A percentile compares a stretch with the other conserved stretches of the same genome.
phyloP scores from a whole-genome alignment of 495 filamentous ascomycete species.

The Schizothecium vesticola region DNA sequence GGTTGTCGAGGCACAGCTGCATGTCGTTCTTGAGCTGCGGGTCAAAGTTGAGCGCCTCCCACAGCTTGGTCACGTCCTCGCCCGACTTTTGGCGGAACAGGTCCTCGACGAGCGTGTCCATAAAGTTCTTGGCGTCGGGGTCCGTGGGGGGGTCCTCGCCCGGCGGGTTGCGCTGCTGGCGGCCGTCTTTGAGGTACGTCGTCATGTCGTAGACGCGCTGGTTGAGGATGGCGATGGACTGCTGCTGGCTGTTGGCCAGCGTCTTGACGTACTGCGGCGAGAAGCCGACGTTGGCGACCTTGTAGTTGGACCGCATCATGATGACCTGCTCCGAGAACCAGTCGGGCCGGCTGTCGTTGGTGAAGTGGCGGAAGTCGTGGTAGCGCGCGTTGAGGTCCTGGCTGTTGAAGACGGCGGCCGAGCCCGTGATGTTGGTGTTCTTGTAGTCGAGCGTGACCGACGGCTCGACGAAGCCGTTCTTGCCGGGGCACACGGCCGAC shows the following conservation, averaged over 20 bases:
- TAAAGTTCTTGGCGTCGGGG: conserved; percentile 66
- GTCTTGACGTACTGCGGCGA: conserved; percentile 68
- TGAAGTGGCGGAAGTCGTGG: conserved; percentile 88
- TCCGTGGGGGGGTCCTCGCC: conserved; percentile 45
- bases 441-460: conserved; percentile 77
- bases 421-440: conserved; percentile 66
- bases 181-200: conserved; percentile 73
- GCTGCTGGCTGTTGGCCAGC: conserved; percentile 53
- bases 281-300: conserved; percentile 85
- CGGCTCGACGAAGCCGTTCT: conserved; percentile 53
- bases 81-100: conserved; percentile 76
- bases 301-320: conserved; percentile 68
- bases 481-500: conserved; percentile 81
- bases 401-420: conserved; percentile 55
- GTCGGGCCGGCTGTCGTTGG: conserved; percentile 73
- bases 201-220: conserved; percentile 87
- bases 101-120: conserved; percentile 66
- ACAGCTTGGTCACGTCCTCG: conserved; percentile 76
- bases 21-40: conserved; percentile 53
- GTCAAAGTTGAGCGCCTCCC: conserved; percentile 61
- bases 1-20: conserved; percentile 83
- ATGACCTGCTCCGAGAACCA: conserved; percentile 89
- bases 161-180: conserved; percentile 49
- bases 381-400: conserved; percentile 71
- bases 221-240: conserved; percentile 73